These are phyloP conservation scores for Lepidium sativum DNA, from an alignment of 345 rosid genomes.

Conservation along the genomic window DNA sequence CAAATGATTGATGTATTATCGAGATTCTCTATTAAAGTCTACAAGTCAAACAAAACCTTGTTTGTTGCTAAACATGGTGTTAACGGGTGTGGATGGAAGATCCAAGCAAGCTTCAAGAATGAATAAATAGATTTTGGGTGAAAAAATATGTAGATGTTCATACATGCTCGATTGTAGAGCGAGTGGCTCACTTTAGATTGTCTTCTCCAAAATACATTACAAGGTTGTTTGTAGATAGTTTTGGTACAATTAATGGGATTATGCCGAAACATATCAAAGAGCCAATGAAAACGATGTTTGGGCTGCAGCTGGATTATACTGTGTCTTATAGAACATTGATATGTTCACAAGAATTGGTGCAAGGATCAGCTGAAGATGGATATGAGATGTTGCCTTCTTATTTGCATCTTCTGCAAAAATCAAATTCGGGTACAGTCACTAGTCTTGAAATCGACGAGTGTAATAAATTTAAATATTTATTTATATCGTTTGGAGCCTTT, in stretches of 20 bases:
- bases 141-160: not conserved
- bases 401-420: not conserved
- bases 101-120: too few species aligned
- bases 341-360: not conserved
- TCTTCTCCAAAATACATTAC: too few species aligned
- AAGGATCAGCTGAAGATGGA: not conserved
- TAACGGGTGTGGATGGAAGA: too few species aligned
- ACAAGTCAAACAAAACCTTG: too few species aligned
- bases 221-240: too few species aligned
- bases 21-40: not conserved
- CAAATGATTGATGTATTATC: not conserved
- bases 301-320: too few species aligned
- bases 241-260: too few species aligned
- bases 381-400: not conserved
- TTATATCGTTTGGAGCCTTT: not conserved
- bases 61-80: too few species aligned
- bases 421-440: not conserved
- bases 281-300: too few species aligned
- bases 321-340: too few species aligned
- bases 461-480: not conserved
- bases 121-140: too few species aligned
- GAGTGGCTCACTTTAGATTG: too few species aligned
- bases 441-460: not conserved
- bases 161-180: not conserved
- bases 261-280: not conserved